Base-by-base conservation (phyloP, 1,284 basidiomycete species). In the Ustilago vetiveriae region DNA sequence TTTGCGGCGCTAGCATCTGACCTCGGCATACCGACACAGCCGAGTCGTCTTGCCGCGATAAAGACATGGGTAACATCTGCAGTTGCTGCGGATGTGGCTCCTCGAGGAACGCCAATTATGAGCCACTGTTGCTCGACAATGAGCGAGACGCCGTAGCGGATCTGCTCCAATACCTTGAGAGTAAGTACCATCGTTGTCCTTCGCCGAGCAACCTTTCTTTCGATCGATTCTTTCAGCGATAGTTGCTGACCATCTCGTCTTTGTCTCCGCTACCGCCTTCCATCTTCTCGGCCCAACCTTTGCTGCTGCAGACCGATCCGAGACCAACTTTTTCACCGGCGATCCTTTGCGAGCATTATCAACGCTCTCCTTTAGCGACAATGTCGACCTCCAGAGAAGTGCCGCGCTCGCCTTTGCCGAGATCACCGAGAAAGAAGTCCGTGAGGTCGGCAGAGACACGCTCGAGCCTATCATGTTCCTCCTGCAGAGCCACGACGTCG, bases 371-470 rank as follows among this genome's bases (percentile, higher is more conserved):
- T 99, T 98, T 85, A 94, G 92, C 29, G 96, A 98, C 85, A 99
- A 99, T 85, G 96, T 99, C 78, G 96, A 98, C 84, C 86, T 99
- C 32, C 96, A 99, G 85, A 89, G 96, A 45, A 96, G 93, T 72
- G 96, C 96, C 2, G 96, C 96, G 4, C 88, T 99, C 42, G 96
- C 96, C 1, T 99, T 98, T 82, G 96, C 96, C 44, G 96, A 99
- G 84, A 99, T 98, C 74, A 99, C 96, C 17, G 96, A 99, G 86
- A 98, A 98, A 85, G 96, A 99, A 84, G 95, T 98, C 48, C 88
- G 94, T 46, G 92, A 94, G 58, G 96, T 99, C 17, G 93, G 92
- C 14, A 87, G 96, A 67, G 96, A 98, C 83, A 99, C 96, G 6
- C 88, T 99, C 76, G 96, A 99, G 84, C 96, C 96, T 46, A 94